Percentiles rank a stretch among this genome's conserved stretches.
Conservation (phyloP, 2,329 filamentous ascomycete species). For the Pestalotiopsis sp. region DNA sequence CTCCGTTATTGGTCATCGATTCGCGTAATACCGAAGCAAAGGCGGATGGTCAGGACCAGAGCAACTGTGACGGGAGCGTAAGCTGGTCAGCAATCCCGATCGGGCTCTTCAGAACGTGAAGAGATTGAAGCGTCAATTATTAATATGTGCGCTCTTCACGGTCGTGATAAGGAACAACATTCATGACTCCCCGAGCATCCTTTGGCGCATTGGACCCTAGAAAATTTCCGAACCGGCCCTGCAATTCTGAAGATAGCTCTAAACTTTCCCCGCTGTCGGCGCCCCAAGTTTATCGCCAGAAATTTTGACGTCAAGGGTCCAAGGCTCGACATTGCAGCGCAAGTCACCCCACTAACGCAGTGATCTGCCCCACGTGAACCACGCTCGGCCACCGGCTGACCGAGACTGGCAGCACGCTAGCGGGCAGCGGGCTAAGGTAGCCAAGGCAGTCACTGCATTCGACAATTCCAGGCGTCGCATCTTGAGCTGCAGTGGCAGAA, state of each 20-base stretch:
- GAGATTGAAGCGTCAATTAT: not conserved
- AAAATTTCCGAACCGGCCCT: constrained; percentile 6
- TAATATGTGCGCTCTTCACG: not conserved
- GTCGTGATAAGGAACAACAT: not conserved
- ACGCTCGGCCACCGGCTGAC: not conserved
- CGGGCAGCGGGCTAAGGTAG: not conserved
- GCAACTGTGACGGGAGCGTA: not conserved
- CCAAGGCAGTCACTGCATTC: not conserved
- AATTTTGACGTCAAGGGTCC: constrained; percentile 10
- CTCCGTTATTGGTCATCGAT: not conserved
- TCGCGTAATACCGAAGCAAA: not conserved
- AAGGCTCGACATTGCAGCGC: not conserved
- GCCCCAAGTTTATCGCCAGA: not conserved
- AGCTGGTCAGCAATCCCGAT: not conserved
- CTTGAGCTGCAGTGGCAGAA: too few species aligned
- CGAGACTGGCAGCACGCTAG: not conserved
- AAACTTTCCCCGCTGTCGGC: constrained; percentile 5
- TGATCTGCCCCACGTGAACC: not conserved
- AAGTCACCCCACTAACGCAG: not conserved
- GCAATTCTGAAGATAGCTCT: not conserved
- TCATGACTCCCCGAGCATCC: not conserved
- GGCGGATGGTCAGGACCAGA: not conserved
- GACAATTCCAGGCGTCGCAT: too few species aligned
- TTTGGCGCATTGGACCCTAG: not conserved
- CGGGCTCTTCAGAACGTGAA: not conserved